Conservation (phyloP, 768 basidiomycete genomes). For the Leccinum incarnatum region DNA sequence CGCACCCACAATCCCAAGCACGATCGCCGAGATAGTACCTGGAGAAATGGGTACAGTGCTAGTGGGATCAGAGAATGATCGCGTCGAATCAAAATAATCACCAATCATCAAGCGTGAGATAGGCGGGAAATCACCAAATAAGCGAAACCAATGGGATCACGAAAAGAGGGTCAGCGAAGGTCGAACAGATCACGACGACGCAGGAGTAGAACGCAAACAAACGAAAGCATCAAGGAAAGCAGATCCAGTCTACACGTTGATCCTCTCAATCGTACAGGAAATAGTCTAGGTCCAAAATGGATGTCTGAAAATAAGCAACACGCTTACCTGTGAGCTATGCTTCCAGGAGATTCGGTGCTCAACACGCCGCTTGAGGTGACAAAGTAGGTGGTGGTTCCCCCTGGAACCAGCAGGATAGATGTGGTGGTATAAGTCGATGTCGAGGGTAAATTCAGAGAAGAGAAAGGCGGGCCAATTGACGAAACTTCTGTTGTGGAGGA, state of each 20-base stretch:
- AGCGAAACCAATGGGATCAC: slow-evolving; percentile 13
- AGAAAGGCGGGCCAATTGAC: neutral
- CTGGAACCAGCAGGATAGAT: slow-evolving; percentile 16
- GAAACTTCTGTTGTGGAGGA: slow-evolving; percentile 14
- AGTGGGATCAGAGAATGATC: slow-evolving; percentile 3
- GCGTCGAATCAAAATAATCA: slow-evolving; percentile 4
- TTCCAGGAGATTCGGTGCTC: slow-evolving; percentile 20
- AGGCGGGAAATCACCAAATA: slow-evolving; percentile 6
- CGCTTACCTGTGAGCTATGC: slow-evolving; percentile 15
- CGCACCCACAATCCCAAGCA: slow-evolving; percentile 26
- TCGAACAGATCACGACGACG: slow-evolving; percentile 17
- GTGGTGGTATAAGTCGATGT: slow-evolving; percentile 22
- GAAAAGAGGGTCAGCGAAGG: slow-evolving; percentile 18
- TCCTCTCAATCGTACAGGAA: slow-evolving; percentile 10
- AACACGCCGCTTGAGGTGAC: slow-evolving; percentile 22
- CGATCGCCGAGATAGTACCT: slow-evolving; percentile 23
- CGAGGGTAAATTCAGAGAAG: neutral
- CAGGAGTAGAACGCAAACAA: slow-evolving; percentile 16
- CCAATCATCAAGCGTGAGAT: slow-evolving; percentile 1
- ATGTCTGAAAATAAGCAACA: neutral
- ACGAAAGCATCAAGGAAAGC: neutral
- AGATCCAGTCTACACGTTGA: slow-evolving; percentile 7
- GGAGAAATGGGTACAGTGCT: slow-evolving; percentile 20
- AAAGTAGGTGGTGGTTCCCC: slow-evolving; percentile 14
- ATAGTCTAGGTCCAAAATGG: neutral